Evolutionary conservation across 169 alveolate species (phyloP), one percentile per base, ranked within the genome.

Genomic region (Plasmodium vivax): DNA sequence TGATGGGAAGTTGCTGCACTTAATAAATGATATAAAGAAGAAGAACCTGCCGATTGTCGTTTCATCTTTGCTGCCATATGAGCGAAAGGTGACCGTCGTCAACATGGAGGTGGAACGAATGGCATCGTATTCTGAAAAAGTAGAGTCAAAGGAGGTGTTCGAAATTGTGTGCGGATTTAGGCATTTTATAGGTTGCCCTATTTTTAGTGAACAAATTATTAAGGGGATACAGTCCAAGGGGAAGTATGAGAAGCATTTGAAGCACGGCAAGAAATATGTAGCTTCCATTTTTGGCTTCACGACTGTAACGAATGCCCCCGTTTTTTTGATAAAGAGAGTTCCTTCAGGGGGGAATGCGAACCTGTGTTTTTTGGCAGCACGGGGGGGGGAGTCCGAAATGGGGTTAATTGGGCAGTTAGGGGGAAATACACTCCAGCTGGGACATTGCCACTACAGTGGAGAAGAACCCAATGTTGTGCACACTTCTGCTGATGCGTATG

Each of bases 81-180:
- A 98, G 94, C 92, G 99, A 88, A 98, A 98, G 97, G 97, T 98
- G 47, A 96, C 99, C 77, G 98, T 98, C 14, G 94, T 98, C 95
- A 98, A 98, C 95, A 98, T 96, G 94, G 98, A 97, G 97, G 87
- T 97, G 43, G 95, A 93, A 95, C 92, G 97, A 72, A 93, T 96
- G 79, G 38, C 93, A 83, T 92, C 95, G 80, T 96, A 97, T 80
- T 72, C 94, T 0, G 98, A 88, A 0, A 30, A 92, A 23, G 95
- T 98, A 23, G 95, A 96, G 83, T 97, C 98, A 54, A 98, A 98
- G 87, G 93, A 96, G 23, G 95, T 96, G 27, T 94, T 98, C 2
- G 96, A 95, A 81, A 96, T 98, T 56, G 97, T 98, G 88, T 97
- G 98, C 84, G 99, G 99, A 30, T 98, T 98, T 95, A 95, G 99